These are phyloP conservation scores for Kwoniella sp. DNA, from an alignment of 768 basidiomycete species.

Conservation along the genomic window DNA sequence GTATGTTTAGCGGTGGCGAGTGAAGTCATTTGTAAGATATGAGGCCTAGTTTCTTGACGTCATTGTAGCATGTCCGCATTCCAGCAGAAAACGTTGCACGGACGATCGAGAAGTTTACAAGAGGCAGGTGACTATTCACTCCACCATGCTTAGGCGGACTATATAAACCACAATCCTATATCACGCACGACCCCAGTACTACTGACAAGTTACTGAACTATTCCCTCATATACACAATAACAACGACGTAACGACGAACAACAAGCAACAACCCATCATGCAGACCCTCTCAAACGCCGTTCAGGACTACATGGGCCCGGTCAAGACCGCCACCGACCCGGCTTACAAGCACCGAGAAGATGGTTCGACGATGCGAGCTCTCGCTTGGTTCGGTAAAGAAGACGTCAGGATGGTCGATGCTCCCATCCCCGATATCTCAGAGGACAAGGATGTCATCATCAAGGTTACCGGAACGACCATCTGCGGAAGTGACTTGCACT, in stretches of 20 bases:
- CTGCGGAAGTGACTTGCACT: constrained; percentile 62
- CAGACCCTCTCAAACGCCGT: constrained; percentile 41
- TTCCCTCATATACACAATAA: no score
- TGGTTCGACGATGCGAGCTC: constrained; percentile 67
- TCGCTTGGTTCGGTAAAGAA: constrained; percentile 67
- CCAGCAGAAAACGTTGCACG: no score
- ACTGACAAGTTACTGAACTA: no score
- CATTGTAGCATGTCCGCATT: neutral
- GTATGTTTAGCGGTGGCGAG: neutral
- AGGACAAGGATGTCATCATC: constrained; percentile 70
- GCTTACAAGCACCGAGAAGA: constrained; percentile 57
- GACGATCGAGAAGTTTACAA: no score
- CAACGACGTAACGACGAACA: neutral
- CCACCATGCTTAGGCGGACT: neutral
- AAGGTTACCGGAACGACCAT: constrained; percentile 76
- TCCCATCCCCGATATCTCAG: constrained; percentile 66
- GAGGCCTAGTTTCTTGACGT: neutral
- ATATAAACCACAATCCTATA: no score
- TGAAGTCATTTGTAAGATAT: neutral
- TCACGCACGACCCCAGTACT: no score
- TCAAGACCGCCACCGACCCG: constrained; percentile 34
- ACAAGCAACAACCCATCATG: constrained; percentile 22
- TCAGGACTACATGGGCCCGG: constrained; percentile 48
- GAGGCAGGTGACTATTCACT: no score
- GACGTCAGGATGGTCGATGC: constrained; percentile 60